These are phyloP conservation scores for Pythium dissimile DNA, from an alignment of 352 stramenopile genomes.

Conservation along the genomic window DNA sequence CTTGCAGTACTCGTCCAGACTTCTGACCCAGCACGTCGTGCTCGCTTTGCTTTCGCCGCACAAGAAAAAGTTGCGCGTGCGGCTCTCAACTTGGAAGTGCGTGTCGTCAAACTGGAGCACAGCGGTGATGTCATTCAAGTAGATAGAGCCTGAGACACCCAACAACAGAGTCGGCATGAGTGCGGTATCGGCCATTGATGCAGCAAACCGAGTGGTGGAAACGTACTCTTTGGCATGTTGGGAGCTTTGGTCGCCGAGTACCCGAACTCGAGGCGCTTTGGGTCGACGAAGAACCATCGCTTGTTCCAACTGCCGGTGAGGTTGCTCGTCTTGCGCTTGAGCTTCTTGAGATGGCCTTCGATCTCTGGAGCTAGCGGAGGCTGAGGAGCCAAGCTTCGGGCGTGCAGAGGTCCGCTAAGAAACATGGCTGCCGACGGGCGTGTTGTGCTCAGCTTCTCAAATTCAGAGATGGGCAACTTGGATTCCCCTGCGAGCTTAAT, in stretches of 20 bases:
- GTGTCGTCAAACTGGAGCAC: slow-evolving; percentile 84
- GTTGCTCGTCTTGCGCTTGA: slow-evolving; percentile 84
- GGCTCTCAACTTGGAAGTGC: slow-evolving; percentile 82
- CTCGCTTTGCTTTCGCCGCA: slow-evolving; percentile 83
- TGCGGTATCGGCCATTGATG: neutral
- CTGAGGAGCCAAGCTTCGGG: slow-evolving; percentile 29
- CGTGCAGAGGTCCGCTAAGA: slow-evolving; percentile 12
- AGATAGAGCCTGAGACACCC: slow-evolving; percentile 60
- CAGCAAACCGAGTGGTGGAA: neutral
- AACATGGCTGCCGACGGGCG: no score
- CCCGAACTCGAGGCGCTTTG: slow-evolving; percentile 67
- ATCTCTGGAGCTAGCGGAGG: slow-evolving; percentile 66
- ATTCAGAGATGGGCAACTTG: no score
- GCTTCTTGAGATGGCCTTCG: slow-evolving; percentile 84
- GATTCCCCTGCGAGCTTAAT: no score
- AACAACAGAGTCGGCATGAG: neutral
- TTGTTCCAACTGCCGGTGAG: slow-evolving; percentile 80
- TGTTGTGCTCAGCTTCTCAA: no score
- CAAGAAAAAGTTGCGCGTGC: slow-evolving; percentile 82
- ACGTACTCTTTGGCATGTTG: slow-evolving; percentile 42
- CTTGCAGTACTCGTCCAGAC: slow-evolving; percentile 75
- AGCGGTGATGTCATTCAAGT: slow-evolving; percentile 83
- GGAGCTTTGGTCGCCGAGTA: slow-evolving; percentile 54
- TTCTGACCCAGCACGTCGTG: slow-evolving; percentile 76
- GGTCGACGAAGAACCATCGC: slow-evolving; percentile 85